Percentiles rank a stretch among this genome's conserved stretches.
phyloP scores from a whole-genome alignment of 768 basidiomycete genomes.

The Boletellus ananas region DNA sequence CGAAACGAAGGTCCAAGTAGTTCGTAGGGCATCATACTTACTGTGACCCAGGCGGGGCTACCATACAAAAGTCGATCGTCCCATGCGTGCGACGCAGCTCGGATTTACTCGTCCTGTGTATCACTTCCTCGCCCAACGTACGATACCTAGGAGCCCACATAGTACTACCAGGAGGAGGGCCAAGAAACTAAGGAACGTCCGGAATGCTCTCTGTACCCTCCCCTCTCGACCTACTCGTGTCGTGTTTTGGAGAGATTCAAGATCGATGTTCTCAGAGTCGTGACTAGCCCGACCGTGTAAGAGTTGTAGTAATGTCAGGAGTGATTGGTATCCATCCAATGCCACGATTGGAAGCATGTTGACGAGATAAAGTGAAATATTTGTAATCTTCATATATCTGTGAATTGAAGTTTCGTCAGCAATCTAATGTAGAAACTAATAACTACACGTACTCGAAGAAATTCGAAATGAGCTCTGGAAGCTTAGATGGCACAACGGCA shows the following conservation, averaged over 20 bases:
- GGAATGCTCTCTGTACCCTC: conserved; percentile 13
- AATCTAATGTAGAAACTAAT: not conserved
- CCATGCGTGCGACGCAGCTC: too few species aligned
- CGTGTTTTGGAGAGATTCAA: conserved; percentile 15
- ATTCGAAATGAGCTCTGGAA: conserved; percentile 22
- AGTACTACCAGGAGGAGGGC: conserved; percentile 21
- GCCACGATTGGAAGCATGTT: conserved; percentile 73
- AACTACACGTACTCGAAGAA: conserved; percentile 55
- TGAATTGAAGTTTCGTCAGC: not conserved
- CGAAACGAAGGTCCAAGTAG: too few species aligned
- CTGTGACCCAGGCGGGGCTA: too few species aligned
- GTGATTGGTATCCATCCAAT: conserved; percentile 67
- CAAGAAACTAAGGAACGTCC: conserved; percentile 13
- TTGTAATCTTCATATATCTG: conserved; percentile 62
- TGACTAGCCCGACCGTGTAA: conserved; percentile 1
- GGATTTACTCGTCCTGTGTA: too few species aligned
- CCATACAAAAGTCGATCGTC: too few species aligned
- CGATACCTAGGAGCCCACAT: conserved; percentile 19
- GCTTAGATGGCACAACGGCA: conserved; percentile 18
- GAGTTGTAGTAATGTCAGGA: conserved; percentile 35
- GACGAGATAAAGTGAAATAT: conserved; percentile 77
- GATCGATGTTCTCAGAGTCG: conserved; percentile 12
- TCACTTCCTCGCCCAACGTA: conserved; percentile 19
- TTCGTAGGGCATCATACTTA: too few species aligned
- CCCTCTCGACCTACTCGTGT: conserved; percentile 4